Evolutionary conservation across 306 rosid genomes (phyloP).

Genomic region (Vigna reflexopilosa): DNA sequence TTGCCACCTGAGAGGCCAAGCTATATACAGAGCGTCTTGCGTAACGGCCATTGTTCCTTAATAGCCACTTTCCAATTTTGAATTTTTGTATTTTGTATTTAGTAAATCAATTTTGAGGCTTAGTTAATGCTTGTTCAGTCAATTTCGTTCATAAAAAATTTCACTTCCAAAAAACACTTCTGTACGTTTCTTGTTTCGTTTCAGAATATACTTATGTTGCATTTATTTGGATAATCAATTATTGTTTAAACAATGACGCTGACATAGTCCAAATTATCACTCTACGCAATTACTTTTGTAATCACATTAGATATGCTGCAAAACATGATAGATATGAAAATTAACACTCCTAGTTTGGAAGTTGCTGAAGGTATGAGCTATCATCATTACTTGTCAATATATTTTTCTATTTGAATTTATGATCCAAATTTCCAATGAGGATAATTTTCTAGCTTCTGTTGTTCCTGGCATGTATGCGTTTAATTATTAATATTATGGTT

Average conservation of each 20-base stretch:
- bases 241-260: not conserved
- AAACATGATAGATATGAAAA: no score
- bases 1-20: constrained; percentile 1
- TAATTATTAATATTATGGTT: no score
- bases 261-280: no score
- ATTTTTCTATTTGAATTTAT: no score
- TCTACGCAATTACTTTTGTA: no score
- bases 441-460: no score
- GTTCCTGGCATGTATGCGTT: no score
- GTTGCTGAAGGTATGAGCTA: no score
- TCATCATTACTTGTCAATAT: no score
- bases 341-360: no score
- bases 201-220: not conserved
- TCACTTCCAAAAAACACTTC: not conserved
- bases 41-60: constrained; percentile 21
- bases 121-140: not conserved
- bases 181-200: not conserved
- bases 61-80: constrained; percentile 17
- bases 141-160: not conserved
- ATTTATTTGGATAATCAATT: not conserved
- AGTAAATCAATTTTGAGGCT: constrained; percentile 17
- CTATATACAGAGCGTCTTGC: constrained; percentile 8
- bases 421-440: no score
- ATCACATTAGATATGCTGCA: no score
- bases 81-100: not conserved